phyloP scores from a whole-genome alignment of 768 basidiomycete genomes.

The Dictyophora rubrovolvata region DNA sequence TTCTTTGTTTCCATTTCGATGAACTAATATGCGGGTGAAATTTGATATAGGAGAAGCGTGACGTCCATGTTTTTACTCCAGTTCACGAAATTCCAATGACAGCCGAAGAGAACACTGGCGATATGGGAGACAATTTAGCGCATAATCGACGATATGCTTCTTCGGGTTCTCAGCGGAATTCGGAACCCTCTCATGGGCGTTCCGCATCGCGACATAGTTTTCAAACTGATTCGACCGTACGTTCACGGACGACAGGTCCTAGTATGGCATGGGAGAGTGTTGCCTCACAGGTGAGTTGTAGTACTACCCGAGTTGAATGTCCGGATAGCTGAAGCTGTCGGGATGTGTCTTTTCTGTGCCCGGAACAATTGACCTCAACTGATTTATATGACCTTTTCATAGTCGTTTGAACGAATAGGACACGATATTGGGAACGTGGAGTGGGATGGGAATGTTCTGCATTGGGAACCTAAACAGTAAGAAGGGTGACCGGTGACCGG shows the following conservation, averaged over 20 bases:
- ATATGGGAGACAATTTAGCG: neutral
- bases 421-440: neutral
- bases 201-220: neutral
- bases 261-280: neutral
- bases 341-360: too few relatives aligned
- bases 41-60: neutral
- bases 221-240: neutral
- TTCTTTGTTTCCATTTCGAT: neutral
- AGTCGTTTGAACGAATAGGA: neutral
- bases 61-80: neutral
- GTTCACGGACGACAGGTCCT: neutral
- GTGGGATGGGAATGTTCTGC: neutral
- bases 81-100: neutral
- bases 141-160: neutral
- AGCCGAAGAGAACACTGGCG: neutral
- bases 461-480: neutral
- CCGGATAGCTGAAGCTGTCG: too few relatives aligned
- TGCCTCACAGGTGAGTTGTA: neutral
- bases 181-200: neutral
- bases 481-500: neutral
- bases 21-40: neutral
- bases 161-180: neutral
- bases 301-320: neutral
- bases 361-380: too few relatives aligned
- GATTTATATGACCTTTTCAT: too few relatives aligned